phyloP scores from a whole-genome alignment of 2,329 filamentous ascomycete genomes.

The Aureobasidium vineae region DNA sequence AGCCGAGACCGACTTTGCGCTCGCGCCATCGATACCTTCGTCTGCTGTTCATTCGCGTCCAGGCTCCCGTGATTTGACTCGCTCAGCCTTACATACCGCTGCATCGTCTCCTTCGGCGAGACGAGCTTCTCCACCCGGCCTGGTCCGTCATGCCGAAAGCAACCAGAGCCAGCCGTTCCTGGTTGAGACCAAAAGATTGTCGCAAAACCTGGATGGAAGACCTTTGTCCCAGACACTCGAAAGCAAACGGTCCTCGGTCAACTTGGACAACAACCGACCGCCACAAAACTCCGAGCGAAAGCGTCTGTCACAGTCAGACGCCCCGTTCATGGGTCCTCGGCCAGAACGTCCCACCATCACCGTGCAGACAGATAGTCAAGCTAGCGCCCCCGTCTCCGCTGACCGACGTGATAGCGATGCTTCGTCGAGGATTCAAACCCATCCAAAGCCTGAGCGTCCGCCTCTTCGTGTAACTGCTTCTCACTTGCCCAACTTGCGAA shows the following conservation, averaged over 20 bases:
- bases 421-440: not conserved
- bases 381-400: not conserved
- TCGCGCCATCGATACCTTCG: slow-evolving; percentile 6
- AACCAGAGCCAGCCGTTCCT: not conserved
- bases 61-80: slow-evolving; percentile 23
- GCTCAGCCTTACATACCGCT: slow-evolving; percentile 17
- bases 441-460: slow-evolving; percentile 31
- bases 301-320: slow-evolving; percentile 25
- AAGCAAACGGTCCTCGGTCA: not conserved
- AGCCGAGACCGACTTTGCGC: not conserved
- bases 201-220: slow-evolving; percentile 3
- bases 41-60: slow-evolving; percentile 25
- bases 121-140: not conserved
- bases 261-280: not conserved
- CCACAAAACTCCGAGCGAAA: slow-evolving; percentile 8
- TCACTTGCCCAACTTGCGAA: slow-evolving; percentile 50
- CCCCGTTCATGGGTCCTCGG: slow-evolving; percentile 19
- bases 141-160: not conserved
- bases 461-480: slow-evolving; percentile 47
- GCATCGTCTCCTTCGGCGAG: slow-evolving; percentile 20
- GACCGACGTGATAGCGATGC: slow-evolving; percentile 15
- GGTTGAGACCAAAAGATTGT: slow-evolving; percentile 1
- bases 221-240: slow-evolving; percentile 4
- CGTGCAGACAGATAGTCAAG: not conserved
- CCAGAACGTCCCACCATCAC: not conserved